Evolutionary conservation across 1,284 basidiomycete species (phyloP), one percentile per base, ranked within the genome.

Genomic region (Fomes fomentarius): DNA sequence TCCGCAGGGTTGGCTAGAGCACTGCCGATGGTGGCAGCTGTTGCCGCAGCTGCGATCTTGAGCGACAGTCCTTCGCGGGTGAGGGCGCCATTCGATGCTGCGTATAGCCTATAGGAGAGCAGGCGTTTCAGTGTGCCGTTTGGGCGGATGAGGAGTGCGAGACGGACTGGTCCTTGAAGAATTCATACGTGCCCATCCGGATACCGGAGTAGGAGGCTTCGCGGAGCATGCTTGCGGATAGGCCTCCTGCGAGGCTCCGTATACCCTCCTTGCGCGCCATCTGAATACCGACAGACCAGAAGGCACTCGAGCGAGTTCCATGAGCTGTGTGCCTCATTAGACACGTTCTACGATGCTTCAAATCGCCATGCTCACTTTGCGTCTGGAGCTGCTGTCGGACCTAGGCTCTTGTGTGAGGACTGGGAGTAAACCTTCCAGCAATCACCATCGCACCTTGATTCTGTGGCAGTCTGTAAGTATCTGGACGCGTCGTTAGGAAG

Each of bases 1-100:
- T 75, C 74, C 4, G 72, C 70, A 3, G 74, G 74, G 52, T 74
- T 75, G 4, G 74, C 73, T n/a, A 74, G 52, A 1, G 70, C 67
- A 12, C 71, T 74, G 22, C 74, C 74, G 3, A 75, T 61, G n/a
- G 69, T 68, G 2, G 71, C 69, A 19, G 73, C 68, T 15, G 72
- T 65, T 0, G 68, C 64, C 9, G 73, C 72, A 8, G 71, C 70
- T 22, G 67, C 52, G 24, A 74, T 69, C 56, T 75, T 75, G 40
- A 75, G 53, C 8, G 66, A 53, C 15, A 75, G 56, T 1, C 72
- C 72, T 40, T 74, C 73, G 9, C 64, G 62, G 9, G 58, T 59
- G 28, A 75, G 58, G 17, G 65, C 54, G 4, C 71, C 72, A 9
- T 63, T 62, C 8, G 68, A 63, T 1, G 54, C 58, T 4, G 41